Base-by-base conservation (phyloP, 148 eudicot genomes). In the Nyssa sinensis region DNA sequence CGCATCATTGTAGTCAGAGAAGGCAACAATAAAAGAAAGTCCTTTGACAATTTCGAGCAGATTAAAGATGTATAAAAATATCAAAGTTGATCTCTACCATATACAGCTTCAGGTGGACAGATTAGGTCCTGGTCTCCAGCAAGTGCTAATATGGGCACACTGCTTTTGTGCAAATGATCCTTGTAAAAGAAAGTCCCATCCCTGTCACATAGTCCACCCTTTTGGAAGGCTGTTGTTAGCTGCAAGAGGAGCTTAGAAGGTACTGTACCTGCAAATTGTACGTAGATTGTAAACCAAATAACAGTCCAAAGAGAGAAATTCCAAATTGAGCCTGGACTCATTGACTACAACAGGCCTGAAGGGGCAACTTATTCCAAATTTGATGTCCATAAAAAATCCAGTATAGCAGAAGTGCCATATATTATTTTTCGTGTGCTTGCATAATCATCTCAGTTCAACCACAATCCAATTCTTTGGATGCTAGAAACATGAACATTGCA, bases 81-180 rank as follows among this genome's bases (percentile, higher is more conserved):
- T 29, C 13, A 73, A 60, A 31, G 41, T 23, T 74, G 4, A 28
- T 55, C 68, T 76, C n/a, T 72, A 90, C 95, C 92, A 67, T 86
- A 86, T 71, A 88, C 92, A 63, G 95, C 95, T 80, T 90, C 92
- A 78, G 92, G 92, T 66, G 95, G 95, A 70, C 92, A 88, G 28
- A 90, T 86, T 24, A 83, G 79, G 70, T 90, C 95, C 39, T 73
- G 77, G 70, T 88, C 92, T 27, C 95, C 95, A 67, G 95, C 92
- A 75, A 88, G 67, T 60, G 92, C 88, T 78, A 90, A 74, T 60
- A 86, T 74, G 1, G 95, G 90, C 28, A 88, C 86, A 33, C 69
- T 80, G 80, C 74, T 78, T 64, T 80, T 86, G 75, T 67, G 84
- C 33, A 90, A 71, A 77, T 90, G 90, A 78, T 90, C 82, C 83